Base-by-base conservation (phyloP, 2,329 filamentous ascomycete species). In the Aspergillus luchuensis region DNA sequence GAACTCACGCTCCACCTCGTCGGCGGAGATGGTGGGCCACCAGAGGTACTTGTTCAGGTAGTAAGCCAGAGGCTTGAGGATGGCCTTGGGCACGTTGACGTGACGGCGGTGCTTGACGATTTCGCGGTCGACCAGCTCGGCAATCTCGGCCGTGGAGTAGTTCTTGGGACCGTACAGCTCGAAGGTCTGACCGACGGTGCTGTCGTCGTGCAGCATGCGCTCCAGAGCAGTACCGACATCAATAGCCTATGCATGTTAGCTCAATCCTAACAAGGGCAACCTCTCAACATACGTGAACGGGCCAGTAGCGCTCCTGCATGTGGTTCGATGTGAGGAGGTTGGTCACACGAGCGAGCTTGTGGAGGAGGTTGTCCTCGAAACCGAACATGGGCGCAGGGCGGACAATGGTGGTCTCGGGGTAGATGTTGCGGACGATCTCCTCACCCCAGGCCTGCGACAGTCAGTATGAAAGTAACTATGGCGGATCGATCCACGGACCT, bases 341-440 rank as follows among this genome's bases (percentile, higher is more conserved):
- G 62, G 88, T 87, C 10, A 89, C 84, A 67, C 87, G 85, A 45
- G 94, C 95, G 56, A 98, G 87, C 74, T 88, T 91, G 77, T 96
- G 87, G 39, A 99, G 87, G 48, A 99, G 86, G 71, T 89, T 89
- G 79, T 99, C 95, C 79, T 99, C 95, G 73, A 92, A 96, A 38
- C 95, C 95, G 74, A 96, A 99, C 78, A 97, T 86, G 56, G 93
- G 95, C 11, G 94, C 91, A 48, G 95, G 95, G 65, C 95, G 88
- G 66, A 99, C 95, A 69, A 99, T 92, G 49, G 95, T 99, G 17
- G 95, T 96, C 80, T 99, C 95, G 25, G 95, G 95, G 82, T 92
- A 99, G 74, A 98, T 93, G 70, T 85, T 87, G 64, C 94, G 89
- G 49, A 89, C 95, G 52, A 96, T 86, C 74, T 89, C 83, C 81